These are phyloP conservation scores for Tetracladium setigerum DNA, from an alignment of 495 filamentous ascomycete genomes.

Conservation along the genomic window DNA sequence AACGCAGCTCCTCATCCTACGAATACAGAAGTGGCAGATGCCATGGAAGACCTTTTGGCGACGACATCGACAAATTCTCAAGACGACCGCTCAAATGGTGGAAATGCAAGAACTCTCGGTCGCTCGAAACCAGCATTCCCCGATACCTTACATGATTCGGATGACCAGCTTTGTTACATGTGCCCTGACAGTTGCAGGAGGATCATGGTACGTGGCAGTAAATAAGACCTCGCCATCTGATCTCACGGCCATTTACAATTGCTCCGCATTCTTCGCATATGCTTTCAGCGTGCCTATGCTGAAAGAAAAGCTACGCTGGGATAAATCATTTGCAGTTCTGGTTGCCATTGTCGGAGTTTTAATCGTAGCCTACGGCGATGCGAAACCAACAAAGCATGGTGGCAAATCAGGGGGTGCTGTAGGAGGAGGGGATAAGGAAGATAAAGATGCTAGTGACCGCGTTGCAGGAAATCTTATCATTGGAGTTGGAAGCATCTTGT, in stretches of 20 bases:
- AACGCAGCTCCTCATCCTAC: conserved; percentile 68
- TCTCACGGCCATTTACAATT: conserved; percentile 97
- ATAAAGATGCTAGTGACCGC: conserved; percentile 39
- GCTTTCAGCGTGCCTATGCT: conserved; percentile 87
- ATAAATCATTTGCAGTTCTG: conserved; percentile 75
- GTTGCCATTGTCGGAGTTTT: conserved; percentile 86
- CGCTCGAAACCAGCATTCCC: conserved; percentile 44
- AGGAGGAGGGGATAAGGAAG: conserved; percentile 30
- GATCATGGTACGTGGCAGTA: conserved; percentile 95
- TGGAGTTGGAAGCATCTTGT: conserved; percentile 85
- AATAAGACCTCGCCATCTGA: conserved; percentile 87
- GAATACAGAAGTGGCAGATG: conserved; percentile 54
- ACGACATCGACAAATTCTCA: conserved; percentile 63
- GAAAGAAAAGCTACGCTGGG: conserved; percentile 68
- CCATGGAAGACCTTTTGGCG: conserved; percentile 88
- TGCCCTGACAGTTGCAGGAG: conserved; percentile 83
- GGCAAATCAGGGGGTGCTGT: conserved; percentile 42
- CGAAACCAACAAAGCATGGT: conserved; percentile 37
- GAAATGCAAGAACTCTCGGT: conserved; percentile 55
- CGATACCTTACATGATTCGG: conserved; percentile 64
- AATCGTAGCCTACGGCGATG: conserved; percentile 85
- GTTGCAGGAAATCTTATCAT: conserved; percentile 85
- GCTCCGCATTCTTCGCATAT: conserved; percentile 97
- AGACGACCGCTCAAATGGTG: conserved; percentile 82
- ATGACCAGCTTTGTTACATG: conserved; percentile 76